Evolutionary conservation across 2,329 filamentous ascomycete species (phyloP).

Genomic region (Calonectria pteridis): DNA sequence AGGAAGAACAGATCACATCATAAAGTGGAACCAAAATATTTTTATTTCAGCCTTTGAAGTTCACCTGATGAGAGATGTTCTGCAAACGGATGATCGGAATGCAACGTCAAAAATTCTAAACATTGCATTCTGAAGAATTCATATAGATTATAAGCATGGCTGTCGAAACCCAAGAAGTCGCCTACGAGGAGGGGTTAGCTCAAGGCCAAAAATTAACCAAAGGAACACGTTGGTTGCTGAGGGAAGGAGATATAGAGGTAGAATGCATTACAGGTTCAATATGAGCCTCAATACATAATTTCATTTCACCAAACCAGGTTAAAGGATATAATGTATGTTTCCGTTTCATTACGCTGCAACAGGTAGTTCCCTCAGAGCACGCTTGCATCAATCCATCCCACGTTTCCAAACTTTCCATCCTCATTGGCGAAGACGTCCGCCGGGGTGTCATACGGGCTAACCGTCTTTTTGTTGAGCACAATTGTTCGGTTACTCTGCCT

Average conservation of each 20-base stretch:
- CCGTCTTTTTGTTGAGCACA: conserved; percentile 1
- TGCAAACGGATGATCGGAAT: neutral
- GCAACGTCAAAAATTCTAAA: too few species aligned
- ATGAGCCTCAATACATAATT: neutral
- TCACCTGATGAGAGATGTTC: neutral
- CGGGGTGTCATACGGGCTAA: conserved; percentile 15
- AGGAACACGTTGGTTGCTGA: neutral
- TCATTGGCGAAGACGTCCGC: conserved; percentile 5
- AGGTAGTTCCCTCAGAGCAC: neutral
- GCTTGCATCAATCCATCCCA: conserved; percentile 12
- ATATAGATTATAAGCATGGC: neutral
- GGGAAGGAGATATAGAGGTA: neutral
- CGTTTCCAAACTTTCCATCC: conserved; percentile 1
- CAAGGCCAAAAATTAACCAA: neutral
- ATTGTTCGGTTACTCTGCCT: conserved; percentile 12
- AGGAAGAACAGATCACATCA: neutral
- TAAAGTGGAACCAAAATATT: neutral
- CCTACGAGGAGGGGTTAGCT: too few species aligned
- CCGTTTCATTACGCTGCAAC: neutral
- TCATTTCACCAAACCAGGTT: neutral
- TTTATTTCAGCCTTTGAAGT: neutral
- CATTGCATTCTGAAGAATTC: neutral
- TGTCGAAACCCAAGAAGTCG: too few species aligned
- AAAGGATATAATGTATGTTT: too few species aligned
- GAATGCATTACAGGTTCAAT: neutral